Evolutionary conservation across 805 yeast genomes (phyloP).

Genomic region (Priceomyces medius): DNA sequence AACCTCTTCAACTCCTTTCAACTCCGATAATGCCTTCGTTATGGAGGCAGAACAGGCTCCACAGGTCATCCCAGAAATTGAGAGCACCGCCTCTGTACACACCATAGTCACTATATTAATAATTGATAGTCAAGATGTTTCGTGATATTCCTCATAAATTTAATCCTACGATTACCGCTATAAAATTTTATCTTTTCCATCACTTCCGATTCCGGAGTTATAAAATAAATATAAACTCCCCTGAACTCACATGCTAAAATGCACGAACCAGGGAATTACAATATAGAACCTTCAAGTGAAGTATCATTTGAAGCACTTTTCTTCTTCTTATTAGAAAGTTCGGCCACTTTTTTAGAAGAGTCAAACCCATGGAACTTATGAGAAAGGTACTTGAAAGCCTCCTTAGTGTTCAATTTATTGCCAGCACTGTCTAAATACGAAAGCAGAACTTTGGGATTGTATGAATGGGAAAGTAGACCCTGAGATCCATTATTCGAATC

Average conservation of each 20-base stretch:
- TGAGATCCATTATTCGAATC: not conserved
- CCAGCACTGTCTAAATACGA: conserved; percentile 68
- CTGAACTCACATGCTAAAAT: not conserved
- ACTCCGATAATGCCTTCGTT: conserved; percentile 26
- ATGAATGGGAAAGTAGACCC: conserved; percentile 14
- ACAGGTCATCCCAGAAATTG: conserved; percentile 43
- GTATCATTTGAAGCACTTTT: not conserved
- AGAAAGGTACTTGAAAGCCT: conserved; percentile 75
- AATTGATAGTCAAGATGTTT: no score
- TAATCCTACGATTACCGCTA: not conserved
- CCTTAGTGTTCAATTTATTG: conserved; percentile 54
- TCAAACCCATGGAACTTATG: conserved; percentile 70
- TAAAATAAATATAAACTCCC: not conserved
- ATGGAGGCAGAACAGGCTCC: conserved; percentile 44
- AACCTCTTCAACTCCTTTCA: conserved; percentile 24
- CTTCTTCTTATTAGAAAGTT: not conserved
- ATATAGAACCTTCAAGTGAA: not conserved
- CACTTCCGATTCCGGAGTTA: conserved; percentile 9
- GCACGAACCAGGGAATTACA: not conserved
- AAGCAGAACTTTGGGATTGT: conserved; percentile 51
- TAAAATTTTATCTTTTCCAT: conserved; percentile 13
- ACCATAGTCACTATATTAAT: not conserved
- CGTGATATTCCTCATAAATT: no score
- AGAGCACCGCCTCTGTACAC: conserved; percentile 6
- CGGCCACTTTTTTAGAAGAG: conserved; percentile 1